Evolutionary conservation across 176 grass and related monocot species (phyloP), one percentile per base, ranked within the genome.

Genomic region (Rhynchospora tenuis): DNA sequence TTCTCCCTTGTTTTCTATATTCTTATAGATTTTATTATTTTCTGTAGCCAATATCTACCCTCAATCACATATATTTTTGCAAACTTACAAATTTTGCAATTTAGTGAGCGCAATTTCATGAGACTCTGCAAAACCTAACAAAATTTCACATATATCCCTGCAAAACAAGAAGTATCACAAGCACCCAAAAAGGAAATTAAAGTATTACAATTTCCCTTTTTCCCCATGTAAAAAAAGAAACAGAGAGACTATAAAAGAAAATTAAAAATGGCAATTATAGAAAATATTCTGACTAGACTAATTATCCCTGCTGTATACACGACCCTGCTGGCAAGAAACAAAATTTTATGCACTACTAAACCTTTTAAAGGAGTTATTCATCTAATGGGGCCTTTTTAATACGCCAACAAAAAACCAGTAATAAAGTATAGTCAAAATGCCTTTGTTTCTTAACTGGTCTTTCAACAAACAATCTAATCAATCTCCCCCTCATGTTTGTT

Each of bases 281-380:
- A 26, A 82, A 81, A 81, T 86, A 64, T 54, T 64, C 44, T 81
- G 75, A 50, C 66, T 82, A 54, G 78, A 76, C 93, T 97, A 93
- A 64, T 65, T 91, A 93, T 84, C 88, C 84, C 54, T 88, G 83
- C 63, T 65, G 59, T 93, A 92, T 88, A 96, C 85, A 97, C 70
- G 48, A 56, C 83, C 64, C 68, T 47, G 67, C 33, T 47, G 55
- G 38, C 78, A 43, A 81, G 64, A 80, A 63, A 83, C 47, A 91
- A 91, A 93, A 89, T 86, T 88, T 90, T 97, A 93, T 97, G 93
- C 92, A 90, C 93, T 69, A 65, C 58, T 88, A 86, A 73, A 68
- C 83, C 72, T 85, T 76, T 85, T 24, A 78, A 88, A 89, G 38
- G 56, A 97, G 55, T 70, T 60, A 86, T 88, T 76, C 89, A 76